Conservation (phyloP, 805 yeast species). For the Candida incommunis region DNA sequence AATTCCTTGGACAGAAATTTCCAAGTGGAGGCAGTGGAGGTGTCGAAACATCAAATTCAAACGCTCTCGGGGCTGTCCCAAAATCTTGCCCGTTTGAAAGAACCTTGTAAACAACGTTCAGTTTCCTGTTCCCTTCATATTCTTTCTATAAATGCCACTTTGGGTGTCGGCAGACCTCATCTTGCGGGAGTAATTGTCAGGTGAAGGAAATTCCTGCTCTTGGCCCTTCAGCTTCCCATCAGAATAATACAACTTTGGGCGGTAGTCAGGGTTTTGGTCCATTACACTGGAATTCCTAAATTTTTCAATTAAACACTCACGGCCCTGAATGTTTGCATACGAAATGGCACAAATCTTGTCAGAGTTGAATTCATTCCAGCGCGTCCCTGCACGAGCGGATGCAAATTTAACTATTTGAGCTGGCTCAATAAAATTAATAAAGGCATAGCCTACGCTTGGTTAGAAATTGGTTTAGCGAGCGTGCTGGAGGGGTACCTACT, state of each 20-base stretch:
- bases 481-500: conserved; percentile 13
- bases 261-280: conserved; percentile 31
- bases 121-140: neutral
- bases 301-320: conserved; percentile 29
- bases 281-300: conserved; percentile 37
- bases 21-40: too few species aligned
- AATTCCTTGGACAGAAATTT: too few species aligned
- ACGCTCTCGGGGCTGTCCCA: too few species aligned
- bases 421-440: conserved; percentile 33
- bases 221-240: conserved; percentile 29
- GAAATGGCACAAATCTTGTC: conserved; percentile 37
- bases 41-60: too few species aligned
- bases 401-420: conserved; percentile 32
- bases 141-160: neutral
- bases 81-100: too few species aligned
- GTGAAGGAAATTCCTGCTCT: conserved; percentile 29
- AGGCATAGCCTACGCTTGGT: conserved; percentile 36
- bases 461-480: neutral
- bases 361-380: conserved; percentile 34
- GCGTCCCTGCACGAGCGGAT: conserved; percentile 30
- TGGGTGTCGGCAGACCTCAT: conserved; percentile 14
- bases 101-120: too few species aligned
- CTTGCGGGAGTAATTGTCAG: conserved; percentile 21
- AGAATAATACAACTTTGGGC: conserved; percentile 34
- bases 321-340: conserved; percentile 40